Base-by-base conservation (phyloP, 306 rosid genomes). In the Trifolium fragiferum region DNA sequence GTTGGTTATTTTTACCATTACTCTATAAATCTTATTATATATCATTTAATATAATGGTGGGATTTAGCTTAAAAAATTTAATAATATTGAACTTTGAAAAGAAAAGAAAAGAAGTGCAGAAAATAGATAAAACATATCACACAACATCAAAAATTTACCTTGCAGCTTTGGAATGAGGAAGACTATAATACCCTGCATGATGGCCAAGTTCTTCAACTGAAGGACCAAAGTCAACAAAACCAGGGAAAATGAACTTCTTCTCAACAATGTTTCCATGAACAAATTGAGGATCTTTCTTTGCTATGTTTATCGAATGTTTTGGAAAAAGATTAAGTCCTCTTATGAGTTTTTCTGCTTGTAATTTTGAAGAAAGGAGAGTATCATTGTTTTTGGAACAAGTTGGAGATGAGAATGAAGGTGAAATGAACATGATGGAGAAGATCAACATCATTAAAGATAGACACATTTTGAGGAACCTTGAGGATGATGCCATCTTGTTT, bases 161-260 rank as follows among this genome's bases (percentile, higher is more conserved):
- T 30, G 33, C 33, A 30, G 33, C 33, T 30, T 90, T 84, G 54
- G 98, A 81, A 66, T 75, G 84, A 25, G 95, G 97, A 82, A 95
- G 97, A 13, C 67, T 33, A 73, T 89, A 92, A 57, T 92, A 95
- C 7, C 99, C 99, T 23, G 99, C 98, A 82, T 89, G 92, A 78
- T 94, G 99, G 35, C 93, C 98, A 55, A 90, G 84, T 3, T 94
- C 93, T 85, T 82, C 32, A 75, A 85, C 83, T 54, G 93, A 87
- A 67, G 92, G 76, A 10, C 79, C 83, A 66, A 82, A 63, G 44
- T 66, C 69, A 73, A 35, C 65, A 65, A 87, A 77, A 57, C 57
- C 40, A 37, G 97, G 96, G 72, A 95, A 87, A 55, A 19, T 73
- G 40, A 95, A 84, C 41, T 67, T 73, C 75, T 89, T 95, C 75